Conservation (phyloP, 108 stramenopile species). For the Phaeodactylum tricornutum region DNA sequence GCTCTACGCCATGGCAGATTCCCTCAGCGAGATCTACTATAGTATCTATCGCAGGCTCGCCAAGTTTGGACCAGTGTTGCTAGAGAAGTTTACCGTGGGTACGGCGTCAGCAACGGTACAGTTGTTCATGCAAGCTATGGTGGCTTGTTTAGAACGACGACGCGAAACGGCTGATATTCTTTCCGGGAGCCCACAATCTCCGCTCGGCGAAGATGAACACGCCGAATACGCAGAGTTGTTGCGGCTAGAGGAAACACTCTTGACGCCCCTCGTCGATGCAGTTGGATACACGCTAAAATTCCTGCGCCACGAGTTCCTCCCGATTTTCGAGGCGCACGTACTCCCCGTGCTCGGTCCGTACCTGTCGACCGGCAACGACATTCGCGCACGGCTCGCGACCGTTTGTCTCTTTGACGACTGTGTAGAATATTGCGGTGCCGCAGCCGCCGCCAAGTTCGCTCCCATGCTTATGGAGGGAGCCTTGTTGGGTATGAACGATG, state of each 20-base stretch:
- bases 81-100: slow-evolving; percentile 20
- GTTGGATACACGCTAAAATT: slow-evolving; percentile 76
- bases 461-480: slow-evolving; percentile 33
- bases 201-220: slow-evolving; percentile 50
- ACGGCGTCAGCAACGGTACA: slow-evolving; percentile 37
- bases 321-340: slow-evolving; percentile 43
- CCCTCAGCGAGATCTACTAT: slow-evolving; percentile 62
- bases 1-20: slow-evolving; percentile 56
- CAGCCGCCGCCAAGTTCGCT: slow-evolving; percentile 40
- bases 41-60: slow-evolving; percentile 26
- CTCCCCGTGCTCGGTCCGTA: slow-evolving; percentile 45
- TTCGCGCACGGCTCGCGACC: slow-evolving; percentile 51
- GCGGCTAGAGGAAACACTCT: slow-evolving; percentile 30
- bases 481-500: slow-evolving; percentile 31
- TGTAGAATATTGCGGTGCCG: slow-evolving; percentile 62
- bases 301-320: slow-evolving; percentile 32
- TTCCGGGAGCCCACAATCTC: slow-evolving; percentile 1
- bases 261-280: slow-evolving; percentile 69
- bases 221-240: slow-evolving; percentile 40
- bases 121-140: slow-evolving; percentile 37
- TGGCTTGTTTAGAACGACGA: slow-evolving; percentile 52
- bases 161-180: slow-evolving; percentile 27
- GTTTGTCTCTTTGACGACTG: slow-evolving; percentile 75
- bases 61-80: slow-evolving; percentile 15
- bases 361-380: slow-evolving; percentile 25